Percentiles rank a stretch among this genome's conserved stretches.
These are phyloP conservation scores for Chalciporus piperatus DNA, from an alignment of 768 basidiomycete genomes.

Conservation along the genomic window DNA sequence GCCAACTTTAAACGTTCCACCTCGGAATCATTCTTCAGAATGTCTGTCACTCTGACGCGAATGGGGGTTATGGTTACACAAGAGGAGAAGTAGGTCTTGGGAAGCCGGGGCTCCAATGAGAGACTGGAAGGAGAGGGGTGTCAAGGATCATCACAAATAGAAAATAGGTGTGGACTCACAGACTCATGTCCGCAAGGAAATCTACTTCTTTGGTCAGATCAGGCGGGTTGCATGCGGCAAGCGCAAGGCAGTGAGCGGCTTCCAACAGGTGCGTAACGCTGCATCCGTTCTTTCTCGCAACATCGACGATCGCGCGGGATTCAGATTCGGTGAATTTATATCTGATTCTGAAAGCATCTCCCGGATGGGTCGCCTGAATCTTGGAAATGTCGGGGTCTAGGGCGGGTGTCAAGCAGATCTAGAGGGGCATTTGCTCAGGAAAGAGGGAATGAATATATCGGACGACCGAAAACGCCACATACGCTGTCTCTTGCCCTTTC, in stretches of 20 bases:
- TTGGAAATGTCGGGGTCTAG: neutral
- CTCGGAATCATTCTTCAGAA: neutral
- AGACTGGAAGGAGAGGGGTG: neutral
- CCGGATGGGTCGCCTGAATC: too few relatives aligned
- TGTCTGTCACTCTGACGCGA: conserved; percentile 1
- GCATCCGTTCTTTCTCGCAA: neutral
- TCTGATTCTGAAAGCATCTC: neutral
- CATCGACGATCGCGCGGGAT: conserved; percentile 2
- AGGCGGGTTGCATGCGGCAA: conserved; percentile 7
- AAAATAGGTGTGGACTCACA: neutral
- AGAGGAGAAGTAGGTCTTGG: conserved; percentile 1
- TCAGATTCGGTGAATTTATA: neutral
- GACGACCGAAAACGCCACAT: neutral
- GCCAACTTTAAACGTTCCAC: neutral
- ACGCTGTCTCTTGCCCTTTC: neutral
- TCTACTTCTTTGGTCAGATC: conserved; percentile 1
- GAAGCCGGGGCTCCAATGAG: conserved; percentile 4
- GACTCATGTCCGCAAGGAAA: conserved; percentile 2
- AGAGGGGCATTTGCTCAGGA: neutral
- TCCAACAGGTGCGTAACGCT: conserved; percentile 10
- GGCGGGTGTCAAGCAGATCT: neutral
- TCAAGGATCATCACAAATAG: too few relatives aligned
- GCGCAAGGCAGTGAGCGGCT: conserved; percentile 12
- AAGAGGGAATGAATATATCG: too few relatives aligned
- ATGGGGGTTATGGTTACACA: neutral